These are phyloP conservation scores for Kodamaea leandrae DNA, from an alignment of 805 yeast genomes.

Conservation along the genomic window DNA sequence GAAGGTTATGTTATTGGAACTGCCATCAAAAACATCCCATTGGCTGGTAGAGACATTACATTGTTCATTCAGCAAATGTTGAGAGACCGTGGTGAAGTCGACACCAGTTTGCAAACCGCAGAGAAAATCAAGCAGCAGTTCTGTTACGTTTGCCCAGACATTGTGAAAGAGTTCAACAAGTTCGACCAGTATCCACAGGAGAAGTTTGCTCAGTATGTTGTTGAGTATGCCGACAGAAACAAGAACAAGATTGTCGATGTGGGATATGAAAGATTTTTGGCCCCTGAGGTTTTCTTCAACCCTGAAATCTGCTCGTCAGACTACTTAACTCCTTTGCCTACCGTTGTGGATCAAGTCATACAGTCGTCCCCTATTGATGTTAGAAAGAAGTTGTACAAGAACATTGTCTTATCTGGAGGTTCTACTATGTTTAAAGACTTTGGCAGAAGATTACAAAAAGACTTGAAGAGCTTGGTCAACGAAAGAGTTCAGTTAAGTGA, in stretches of 20 bases:
- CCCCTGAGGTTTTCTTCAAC: slow-evolving; percentile 98
- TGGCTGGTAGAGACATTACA: slow-evolving; percentile 98
- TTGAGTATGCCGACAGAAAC: slow-evolving; percentile 71
- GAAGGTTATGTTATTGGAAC: slow-evolving; percentile 98
- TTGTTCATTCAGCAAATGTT: slow-evolving; percentile 86
- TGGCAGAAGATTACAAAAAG: slow-evolving; percentile 96
- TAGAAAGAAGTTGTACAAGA: slow-evolving; percentile 91
- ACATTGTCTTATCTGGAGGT: slow-evolving; percentile 95
- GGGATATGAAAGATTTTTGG: slow-evolving; percentile 96
- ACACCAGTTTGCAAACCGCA: slow-evolving; percentile 91
- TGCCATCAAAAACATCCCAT: slow-evolving; percentile 94
- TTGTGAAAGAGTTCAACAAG: slow-evolving; percentile 92
- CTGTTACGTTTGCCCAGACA: slow-evolving; percentile 97
- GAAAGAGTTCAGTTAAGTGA: slow-evolving; percentile 85
- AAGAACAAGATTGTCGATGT: slow-evolving; percentile 67
- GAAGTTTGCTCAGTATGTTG: slow-evolving; percentile 88
- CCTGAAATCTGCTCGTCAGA: slow-evolving; percentile 97
- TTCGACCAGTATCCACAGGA: slow-evolving; percentile 88
- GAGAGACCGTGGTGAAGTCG: slow-evolving; percentile 96
- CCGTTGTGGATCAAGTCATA: slow-evolving; percentile 92
- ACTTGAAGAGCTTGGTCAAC: slow-evolving; percentile 80
- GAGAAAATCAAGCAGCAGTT: slow-evolving; percentile 95
- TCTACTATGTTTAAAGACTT: slow-evolving; percentile 98
- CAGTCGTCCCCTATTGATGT: slow-evolving; percentile 97
- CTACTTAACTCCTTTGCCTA: slow-evolving; percentile 92